Evolutionary conservation across 2,329 filamentous ascomycete genomes (phyloP).

Genomic region (Parastagonospora nodorum): DNA sequence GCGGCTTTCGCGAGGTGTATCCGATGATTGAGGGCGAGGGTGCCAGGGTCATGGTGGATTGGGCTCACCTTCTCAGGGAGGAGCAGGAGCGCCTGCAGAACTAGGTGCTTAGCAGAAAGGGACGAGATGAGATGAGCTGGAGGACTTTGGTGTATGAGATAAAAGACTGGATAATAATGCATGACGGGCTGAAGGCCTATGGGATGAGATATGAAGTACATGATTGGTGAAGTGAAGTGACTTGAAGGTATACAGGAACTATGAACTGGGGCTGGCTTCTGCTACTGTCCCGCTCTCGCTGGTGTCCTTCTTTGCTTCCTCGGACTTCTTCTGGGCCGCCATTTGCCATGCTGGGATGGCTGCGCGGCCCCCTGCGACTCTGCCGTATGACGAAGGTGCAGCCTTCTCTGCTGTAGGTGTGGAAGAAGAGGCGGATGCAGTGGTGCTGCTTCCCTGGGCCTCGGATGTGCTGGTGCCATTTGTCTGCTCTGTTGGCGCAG

Average conservation of each 20-base stretch:
- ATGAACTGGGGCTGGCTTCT: constrained; percentile 38
- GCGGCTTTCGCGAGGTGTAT: constrained; percentile 23
- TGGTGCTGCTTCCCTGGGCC: constrained; percentile 25
- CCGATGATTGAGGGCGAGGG: constrained; percentile 15
- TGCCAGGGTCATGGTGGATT: constrained; percentile 31
- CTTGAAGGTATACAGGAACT: constrained; percentile 2
- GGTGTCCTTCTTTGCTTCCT: constrained; percentile 51
- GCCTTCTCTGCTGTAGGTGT: constrained; percentile 37
- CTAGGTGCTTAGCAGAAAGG: no score
- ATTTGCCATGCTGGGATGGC: constrained; percentile 61
- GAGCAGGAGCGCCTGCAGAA: no score
- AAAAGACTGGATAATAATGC: no score
- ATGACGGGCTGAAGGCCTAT: background rate
- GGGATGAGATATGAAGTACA: background rate
- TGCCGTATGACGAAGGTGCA: constrained; percentile 36
- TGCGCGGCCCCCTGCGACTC: constrained; percentile 43
- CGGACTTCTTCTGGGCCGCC: constrained; percentile 55
- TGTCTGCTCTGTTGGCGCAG: constrained; percentile 27
- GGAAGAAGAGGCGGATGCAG: constrained; percentile 16
- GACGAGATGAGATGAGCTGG: no score
- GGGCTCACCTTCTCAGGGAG: constrained; percentile 6
- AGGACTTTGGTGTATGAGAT: no score
- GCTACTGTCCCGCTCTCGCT: constrained; percentile 44
- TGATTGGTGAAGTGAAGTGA: background rate
- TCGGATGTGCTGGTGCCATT: constrained; percentile 21